Evolutionary conservation across 441 rosid species (phyloP), one percentile per base, ranked within the genome.

Genomic region (Aleurites moluccanus): DNA sequence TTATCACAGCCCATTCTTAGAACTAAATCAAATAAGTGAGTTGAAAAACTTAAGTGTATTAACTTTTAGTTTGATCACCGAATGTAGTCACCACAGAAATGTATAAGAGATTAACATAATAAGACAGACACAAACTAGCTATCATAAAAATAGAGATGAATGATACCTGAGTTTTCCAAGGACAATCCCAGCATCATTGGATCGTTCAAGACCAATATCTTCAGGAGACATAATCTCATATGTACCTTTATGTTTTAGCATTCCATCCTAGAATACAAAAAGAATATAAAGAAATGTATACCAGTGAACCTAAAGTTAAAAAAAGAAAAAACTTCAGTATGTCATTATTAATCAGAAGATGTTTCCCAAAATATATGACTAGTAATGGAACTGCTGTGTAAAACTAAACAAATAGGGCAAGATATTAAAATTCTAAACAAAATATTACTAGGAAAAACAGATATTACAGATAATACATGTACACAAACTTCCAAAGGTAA

Each of bases 141-240:
- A 28, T 13, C 69, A 72, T 33, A 78, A 42, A 27, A 56, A 14
- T 11, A 50, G 50, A 18, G 21, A 70, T 66, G 59, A 75, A 56
- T 35, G 42, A 64, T 83, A 90, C 98, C 99, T 93, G 64, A 92
- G 93, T 83, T 93, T 96, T 73, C 98, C 99, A 71, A 93, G 96
- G 79, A 96, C 99, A 81, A 93, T 93, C 60, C 98, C 97, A 65
- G 96, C 98, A 67, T 90, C 91, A 77, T 91, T 89, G 70, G 96
- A 77, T 74, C 97, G 82, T 75, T 96, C 97, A 70, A 92, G 97
- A 50, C 99, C 99, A 53, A 96, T 91, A 83, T 92, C 98, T 64
- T 93, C 97, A 1, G 97, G 98, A 70, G 88, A 85, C 28, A 93
- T 91, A 73, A 96, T 92, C 84, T 92, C 98, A 90, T 96, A 96